A percentile compares a stretch with the other conserved stretches of the same genome.
Evolutionary conservation across 2,329 filamentous ascomycete genomes (phyloP).

Genomic region (Teratosphaeria destructans): DNA sequence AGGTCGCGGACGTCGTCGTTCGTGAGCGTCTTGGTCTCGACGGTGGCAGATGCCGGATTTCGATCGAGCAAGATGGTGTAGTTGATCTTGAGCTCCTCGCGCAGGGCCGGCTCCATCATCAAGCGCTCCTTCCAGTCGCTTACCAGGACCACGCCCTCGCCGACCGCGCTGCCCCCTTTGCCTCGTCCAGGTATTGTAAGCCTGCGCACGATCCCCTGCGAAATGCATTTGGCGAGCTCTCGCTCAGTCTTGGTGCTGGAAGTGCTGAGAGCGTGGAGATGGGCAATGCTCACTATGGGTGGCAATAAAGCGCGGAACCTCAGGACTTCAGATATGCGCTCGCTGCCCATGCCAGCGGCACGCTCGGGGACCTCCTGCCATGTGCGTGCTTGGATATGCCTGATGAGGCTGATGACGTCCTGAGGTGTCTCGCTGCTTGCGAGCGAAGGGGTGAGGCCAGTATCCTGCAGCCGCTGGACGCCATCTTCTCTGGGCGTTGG

Average conservation of each 20-base stretch:
- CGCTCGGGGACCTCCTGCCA: slow-evolving; percentile 53
- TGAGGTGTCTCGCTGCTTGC: slow-evolving; percentile 53
- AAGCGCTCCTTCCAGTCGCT: slow-evolving; percentile 42
- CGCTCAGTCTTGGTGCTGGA: slow-evolving; percentile 57
- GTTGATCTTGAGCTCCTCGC: slow-evolving; percentile 33
- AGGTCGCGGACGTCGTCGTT: slow-evolving; percentile 45
- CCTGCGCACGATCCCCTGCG: slow-evolving; percentile 48
- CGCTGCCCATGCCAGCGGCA: slow-evolving; percentile 52
- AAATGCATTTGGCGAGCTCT: slow-evolving; percentile 52
- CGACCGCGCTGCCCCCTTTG: slow-evolving; percentile 45
- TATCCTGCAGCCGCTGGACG: slow-evolving; percentile 47
- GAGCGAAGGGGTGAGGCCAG: slow-evolving; percentile 44
- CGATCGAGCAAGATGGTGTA: slow-evolving; percentile 44
- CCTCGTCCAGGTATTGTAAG: slow-evolving; percentile 54
- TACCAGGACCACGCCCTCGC: slow-evolving; percentile 54
- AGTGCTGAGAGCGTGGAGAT: slow-evolving; percentile 53
- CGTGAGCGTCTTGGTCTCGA: slow-evolving; percentile 33
- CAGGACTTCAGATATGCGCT: slow-evolving; percentile 52
- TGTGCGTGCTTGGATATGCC: slow-evolving; percentile 51
- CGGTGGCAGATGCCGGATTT: slow-evolving; percentile 39
- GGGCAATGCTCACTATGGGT: slow-evolving; percentile 54
- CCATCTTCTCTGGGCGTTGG: slow-evolving; percentile 11
- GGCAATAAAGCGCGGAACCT: slow-evolving; percentile 51
- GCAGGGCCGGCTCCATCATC: slow-evolving; percentile 11
- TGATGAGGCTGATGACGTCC: slow-evolving; percentile 39